Base-by-base conservation (phyloP, 371 early-diverging fungal genomes). In the Capniomyces stellatus region DNA sequence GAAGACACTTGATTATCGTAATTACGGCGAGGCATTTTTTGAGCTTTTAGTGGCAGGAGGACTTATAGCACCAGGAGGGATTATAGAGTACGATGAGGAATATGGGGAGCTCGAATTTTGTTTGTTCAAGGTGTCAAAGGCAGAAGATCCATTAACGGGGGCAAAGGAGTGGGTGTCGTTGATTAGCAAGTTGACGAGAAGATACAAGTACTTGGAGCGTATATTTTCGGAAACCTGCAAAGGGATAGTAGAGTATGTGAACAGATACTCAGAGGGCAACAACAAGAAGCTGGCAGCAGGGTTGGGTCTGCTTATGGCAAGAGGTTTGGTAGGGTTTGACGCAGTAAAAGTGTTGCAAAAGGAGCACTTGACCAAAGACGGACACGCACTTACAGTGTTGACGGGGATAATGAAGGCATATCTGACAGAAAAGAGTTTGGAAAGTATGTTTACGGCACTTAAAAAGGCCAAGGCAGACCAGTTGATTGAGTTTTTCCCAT, bases 301-400 rank as follows among this genome's bases (percentile, higher is more conserved):
- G 46, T 75, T 83, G 44, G 92, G 85, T 29, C 68, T 82, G 54
- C 74, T 87, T 58, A 74, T 82, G 57, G 71, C 85, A 44, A 71
- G 64, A 43, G 80, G 82, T 49, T 69, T 85, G 55, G 71, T 81
- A 25, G 69, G 75, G 21, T 61, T 85, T 50, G 72, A 73, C 52
- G 79, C 83, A 18, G 74, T 92, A 52, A 73, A 72, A 46, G 75
- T 78, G 35, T 66, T 89, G 51, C 76, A 84, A 63, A 86, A 89
- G 72, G 93, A 92, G 58, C 89, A 92, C 60, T 72, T 92, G 61
- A 85, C 87, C 61, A 89, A 88, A 71, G 89, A 90, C 64, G 89
- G 89, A 63, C 71, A 73, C 35, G 75, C 87, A 22, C 72, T 91
- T 51, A 73, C 75, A 43, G 90, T 91, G 63, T 69, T 81, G 41